These are phyloP conservation scores for Megacollybia platyphylla DNA, from an alignment of 1,284 basidiomycete genomes.

Conservation along the genomic window DNA sequence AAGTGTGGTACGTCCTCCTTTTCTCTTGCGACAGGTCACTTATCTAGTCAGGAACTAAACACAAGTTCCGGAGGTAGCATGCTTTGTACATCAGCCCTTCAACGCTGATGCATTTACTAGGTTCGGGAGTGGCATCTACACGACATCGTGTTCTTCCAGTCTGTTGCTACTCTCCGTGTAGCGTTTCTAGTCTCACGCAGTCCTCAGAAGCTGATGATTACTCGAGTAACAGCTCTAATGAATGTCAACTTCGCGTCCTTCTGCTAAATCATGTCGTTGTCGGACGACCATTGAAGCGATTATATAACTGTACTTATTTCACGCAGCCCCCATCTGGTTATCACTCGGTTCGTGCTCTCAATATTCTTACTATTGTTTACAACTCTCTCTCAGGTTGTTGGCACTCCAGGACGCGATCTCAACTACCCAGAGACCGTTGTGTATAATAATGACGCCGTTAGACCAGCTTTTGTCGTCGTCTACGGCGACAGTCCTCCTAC, in stretches of 20 bases:
- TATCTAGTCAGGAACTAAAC: conserved; percentile 28
- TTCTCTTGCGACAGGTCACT: conserved; percentile 3
- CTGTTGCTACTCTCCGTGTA: conserved; percentile 7
- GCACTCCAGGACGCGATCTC: conserved; percentile 1
- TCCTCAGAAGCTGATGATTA: conserved; percentile 50
- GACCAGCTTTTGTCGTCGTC: conserved; percentile 6
- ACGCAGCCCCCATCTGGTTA: conserved; percentile 36
- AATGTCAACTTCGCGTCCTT: conserved; percentile 27
- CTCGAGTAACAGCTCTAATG: conserved; percentile 22
- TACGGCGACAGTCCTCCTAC: conserved; percentile 1
- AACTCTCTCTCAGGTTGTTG: conserved; percentile 4
- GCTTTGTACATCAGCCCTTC: not conserved
- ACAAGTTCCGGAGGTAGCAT: conserved; percentile 35
- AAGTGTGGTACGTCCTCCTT: conserved; percentile 28
- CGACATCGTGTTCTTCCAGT: conserved; percentile 50
- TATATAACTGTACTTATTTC: conserved; percentile 29
- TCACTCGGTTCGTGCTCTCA: conserved; percentile 32
- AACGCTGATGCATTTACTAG: conserved; percentile 15
- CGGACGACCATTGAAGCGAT: conserved; percentile 35
- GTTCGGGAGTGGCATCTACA: conserved; percentile 52
- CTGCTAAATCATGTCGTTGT: conserved; percentile 48
- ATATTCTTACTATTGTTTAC: not conserved
- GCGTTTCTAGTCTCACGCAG: conserved; percentile 4
- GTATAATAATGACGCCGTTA: conserved; percentile 8
- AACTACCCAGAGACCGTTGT: conserved; percentile 8